Conservation (phyloP, 2,329 filamentous ascomycete species). For the Alternaria incomplexa region DNA sequence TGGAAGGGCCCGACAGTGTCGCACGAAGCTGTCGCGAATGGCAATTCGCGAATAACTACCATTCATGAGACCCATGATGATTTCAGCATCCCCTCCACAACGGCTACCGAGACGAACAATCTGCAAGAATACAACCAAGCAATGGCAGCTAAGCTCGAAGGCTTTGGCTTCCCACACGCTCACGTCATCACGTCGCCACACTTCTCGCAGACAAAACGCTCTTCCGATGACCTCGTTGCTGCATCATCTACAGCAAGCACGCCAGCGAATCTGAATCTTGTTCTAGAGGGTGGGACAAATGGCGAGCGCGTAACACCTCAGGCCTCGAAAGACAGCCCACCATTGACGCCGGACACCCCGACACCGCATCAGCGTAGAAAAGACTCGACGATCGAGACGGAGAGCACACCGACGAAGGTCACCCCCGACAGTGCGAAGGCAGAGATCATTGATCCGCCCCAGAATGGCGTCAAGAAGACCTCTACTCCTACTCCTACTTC, state of each 20-base stretch:
- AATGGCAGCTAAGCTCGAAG: slow-evolving; percentile 29
- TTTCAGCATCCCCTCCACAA: slow-evolving; percentile 39
- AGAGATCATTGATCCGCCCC: background rate
- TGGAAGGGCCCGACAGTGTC: slow-evolving; percentile 30
- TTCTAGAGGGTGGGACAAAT: slow-evolving; percentile 20
- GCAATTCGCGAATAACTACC: slow-evolving; percentile 13
- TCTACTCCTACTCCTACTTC: background rate
- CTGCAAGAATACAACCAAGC: slow-evolving; percentile 11
- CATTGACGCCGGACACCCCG: slow-evolving; percentile 25
- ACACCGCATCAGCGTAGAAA: slow-evolving; percentile 28
- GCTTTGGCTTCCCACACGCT: slow-evolving; percentile 28
- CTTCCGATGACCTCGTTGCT: slow-evolving; percentile 43
- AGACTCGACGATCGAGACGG: slow-evolving; percentile 8
- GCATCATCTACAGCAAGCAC: slow-evolving; percentile 33
- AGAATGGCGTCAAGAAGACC: slow-evolving; percentile 1
- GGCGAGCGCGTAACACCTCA: slow-evolving; percentile 19
- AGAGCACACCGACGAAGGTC: slow-evolving; percentile 13
- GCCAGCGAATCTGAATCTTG: slow-evolving; percentile 25
- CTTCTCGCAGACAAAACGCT: slow-evolving; percentile 43
- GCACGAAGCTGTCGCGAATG: slow-evolving; percentile 18
- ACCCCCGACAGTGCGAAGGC: background rate
- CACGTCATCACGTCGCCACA: slow-evolving; percentile 21
- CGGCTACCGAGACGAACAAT: slow-evolving; percentile 27
- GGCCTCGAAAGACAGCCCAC: slow-evolving; percentile 15
- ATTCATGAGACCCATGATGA: slow-evolving; percentile 31